Evolutionary conservation across 257 asterid genomes (phyloP).

Genomic region (Orobanche coerulescens): DNA sequence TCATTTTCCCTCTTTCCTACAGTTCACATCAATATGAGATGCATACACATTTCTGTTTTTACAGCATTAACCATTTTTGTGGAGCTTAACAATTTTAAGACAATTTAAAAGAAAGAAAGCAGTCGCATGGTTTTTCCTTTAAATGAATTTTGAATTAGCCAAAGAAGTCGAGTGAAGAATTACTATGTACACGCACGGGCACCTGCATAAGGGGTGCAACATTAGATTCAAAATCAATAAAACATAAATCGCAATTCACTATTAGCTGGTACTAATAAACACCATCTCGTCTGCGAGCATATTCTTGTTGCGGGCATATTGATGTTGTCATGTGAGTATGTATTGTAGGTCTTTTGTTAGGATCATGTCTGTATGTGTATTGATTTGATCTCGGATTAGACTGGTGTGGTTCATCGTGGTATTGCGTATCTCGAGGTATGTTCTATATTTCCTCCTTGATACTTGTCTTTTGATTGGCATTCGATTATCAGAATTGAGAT

Average conservation of each 20-base stretch:
- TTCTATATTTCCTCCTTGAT: background rate
- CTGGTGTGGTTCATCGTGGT: too few species aligned
- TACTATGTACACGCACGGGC: constrained; percentile 25
- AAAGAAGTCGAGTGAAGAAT: constrained; percentile 3
- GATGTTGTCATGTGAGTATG: too few species aligned
- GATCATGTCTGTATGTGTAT: too few species aligned
- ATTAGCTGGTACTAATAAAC: too few species aligned
- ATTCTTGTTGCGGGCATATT: too few species aligned
- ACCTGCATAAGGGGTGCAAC: constrained; percentile 22
- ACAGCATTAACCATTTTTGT: background rate
- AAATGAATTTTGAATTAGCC: background rate
- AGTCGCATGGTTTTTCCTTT: constrained; percentile 6
- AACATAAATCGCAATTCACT: background rate
- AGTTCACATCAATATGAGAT: too few species aligned
- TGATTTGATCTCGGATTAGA: too few species aligned
- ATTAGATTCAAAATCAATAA: constrained; percentile 10
- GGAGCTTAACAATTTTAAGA: background rate
- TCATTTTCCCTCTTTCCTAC: background rate
- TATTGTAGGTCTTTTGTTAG: too few species aligned
- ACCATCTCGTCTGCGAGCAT: background rate
- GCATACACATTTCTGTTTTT: constrained; percentile 3
- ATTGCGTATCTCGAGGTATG: too few species aligned
- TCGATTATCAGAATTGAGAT: background rate
- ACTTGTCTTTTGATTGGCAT: background rate
- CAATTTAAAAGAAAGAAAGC: background rate